Conservation (phyloP, 2,329 filamentous ascomycete species). For the Sporothrix curviconia region DNA sequence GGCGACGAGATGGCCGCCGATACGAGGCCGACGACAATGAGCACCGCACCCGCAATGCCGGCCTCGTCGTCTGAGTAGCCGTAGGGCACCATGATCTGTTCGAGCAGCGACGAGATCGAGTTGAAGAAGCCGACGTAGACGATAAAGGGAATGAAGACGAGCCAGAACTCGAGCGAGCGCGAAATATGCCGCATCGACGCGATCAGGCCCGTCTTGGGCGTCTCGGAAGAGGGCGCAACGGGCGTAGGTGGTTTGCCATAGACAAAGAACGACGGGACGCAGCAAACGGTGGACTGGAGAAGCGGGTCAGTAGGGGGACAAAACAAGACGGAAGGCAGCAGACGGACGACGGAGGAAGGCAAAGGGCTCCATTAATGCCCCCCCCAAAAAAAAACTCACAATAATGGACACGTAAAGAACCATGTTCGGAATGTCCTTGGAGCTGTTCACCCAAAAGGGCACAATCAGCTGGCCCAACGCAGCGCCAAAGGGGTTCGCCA, state of each 20-base stretch:
- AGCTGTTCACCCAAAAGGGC: constrained; percentile 62
- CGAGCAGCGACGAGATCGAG: constrained; percentile 76
- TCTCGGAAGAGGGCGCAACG: constrained; percentile 59
- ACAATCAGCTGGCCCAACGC: constrained; percentile 83
- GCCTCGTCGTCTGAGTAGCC: constrained; percentile 76
- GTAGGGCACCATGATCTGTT: constrained; percentile 84
- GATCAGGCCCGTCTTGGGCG: constrained; percentile 47
- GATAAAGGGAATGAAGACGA: constrained; percentile 73
- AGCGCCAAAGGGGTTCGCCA: constrained; percentile 86
- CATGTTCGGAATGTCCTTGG: constrained; percentile 66
- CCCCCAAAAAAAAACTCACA: too few relatives aligned
- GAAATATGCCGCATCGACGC: constrained; percentile 49
- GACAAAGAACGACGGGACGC: constrained; percentile 74
- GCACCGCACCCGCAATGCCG: constrained; percentile 79
- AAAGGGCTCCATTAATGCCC: constrained; percentile 12
- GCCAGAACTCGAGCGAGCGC: constrained; percentile 65
- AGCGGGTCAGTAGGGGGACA: background rate
- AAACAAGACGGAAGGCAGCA: too few relatives aligned
- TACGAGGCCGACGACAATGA: constrained; percentile 84
- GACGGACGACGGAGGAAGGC: constrained; percentile 6
- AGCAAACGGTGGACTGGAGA: constrained; percentile 55
- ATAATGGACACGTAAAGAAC: constrained; percentile 82
- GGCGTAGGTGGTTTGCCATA: constrained; percentile 72
- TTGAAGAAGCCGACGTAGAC: constrained; percentile 93
- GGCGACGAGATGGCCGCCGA: constrained; percentile 70